These are phyloP conservation scores for Coemansia sp. DNA, from an alignment of 192 early-diverging fungal species.

Conservation along the genomic window DNA sequence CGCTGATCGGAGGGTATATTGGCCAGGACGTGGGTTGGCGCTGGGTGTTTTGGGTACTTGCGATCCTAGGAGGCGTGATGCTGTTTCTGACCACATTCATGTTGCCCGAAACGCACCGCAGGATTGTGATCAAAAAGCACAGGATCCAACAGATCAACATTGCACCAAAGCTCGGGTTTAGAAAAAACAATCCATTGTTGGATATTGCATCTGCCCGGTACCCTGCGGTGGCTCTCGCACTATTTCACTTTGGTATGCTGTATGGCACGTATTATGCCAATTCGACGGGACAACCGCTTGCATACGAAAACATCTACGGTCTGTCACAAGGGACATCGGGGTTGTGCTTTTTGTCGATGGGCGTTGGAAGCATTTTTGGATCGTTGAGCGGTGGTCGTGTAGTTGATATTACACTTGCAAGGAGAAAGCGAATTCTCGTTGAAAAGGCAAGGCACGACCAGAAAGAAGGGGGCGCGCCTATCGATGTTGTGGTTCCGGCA, in stretches of 20 bases:
- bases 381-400: conserved; percentile 42
- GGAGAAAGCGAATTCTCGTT: conserved; percentile 4
- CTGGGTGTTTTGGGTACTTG: no score
- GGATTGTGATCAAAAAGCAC: conserved; percentile 23
- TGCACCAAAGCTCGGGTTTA: conserved; percentile 14
- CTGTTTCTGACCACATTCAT: conserved; percentile 5
- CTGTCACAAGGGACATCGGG: conserved; percentile 51
- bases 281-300: conserved; percentile 46
- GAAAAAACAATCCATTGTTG: conserved; percentile 39
- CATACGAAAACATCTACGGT: conserved; percentile 45
- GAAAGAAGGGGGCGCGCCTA: neutral
- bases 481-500: conserved; percentile 12
- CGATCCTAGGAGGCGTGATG: no score
- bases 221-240: conserved; percentile 28
- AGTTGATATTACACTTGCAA: conserved; percentile 31
- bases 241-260: conserved; percentile 48
- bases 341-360: conserved; percentile 51
- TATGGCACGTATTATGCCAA: conserved; percentile 57
- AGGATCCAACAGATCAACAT: conserved; percentile 32
- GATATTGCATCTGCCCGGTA: conserved; percentile 29
- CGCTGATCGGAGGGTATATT: conserved; percentile 57
- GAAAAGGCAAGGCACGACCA: neutral
- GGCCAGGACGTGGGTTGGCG: conserved; percentile 26
- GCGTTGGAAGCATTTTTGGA: conserved; percentile 51
- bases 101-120: conserved; percentile 60